Base-by-base conservation (phyloP, 148 eudicot species). In the Talinum fruticosum region DNA sequence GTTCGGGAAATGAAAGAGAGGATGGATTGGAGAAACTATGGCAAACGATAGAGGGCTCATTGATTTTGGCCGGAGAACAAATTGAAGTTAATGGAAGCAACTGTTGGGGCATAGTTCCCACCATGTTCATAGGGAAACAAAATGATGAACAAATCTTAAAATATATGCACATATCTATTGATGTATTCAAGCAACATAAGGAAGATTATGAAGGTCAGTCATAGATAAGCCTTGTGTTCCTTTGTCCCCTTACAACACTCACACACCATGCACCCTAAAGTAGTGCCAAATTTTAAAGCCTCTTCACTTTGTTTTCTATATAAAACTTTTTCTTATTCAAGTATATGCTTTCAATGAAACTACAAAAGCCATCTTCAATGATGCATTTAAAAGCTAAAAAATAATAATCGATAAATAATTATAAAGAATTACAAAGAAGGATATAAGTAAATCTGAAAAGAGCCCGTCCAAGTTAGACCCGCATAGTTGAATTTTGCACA, bases 251-350 rank as follows among this genome's bases (percentile, higher is more conserved):
- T 78, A 78, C 75, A 78, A 78, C 44, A 71, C 44, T 71, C 72
- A 59, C 75, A 78, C 75, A 21, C 66, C 45, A 72, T 64, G 76
- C 72, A 79, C 76, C 81, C 81, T 72, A 79, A 78, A 78, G 80
- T 70, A 23, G 68, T 78, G 66, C 74, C 67, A 45, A 28, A 33
- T n/a, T 32, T 67, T 66, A 21, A 32, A 4, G 41, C 57, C 14
- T 14, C 14, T 38, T 69, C 0, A 19, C 6, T 32, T 69, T n/a
- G 23, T 14, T 32, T 69, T 37, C 45, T 8, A 2, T 10, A 10
- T 69, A 8, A 8, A 16, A n/a, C n/a, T n/a, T 68, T 68, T 18
- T 4, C 8, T 13, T 23, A 29, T 0, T 41, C 47, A 64, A 28
- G 0, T 64, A 18, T 10, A 4, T 64, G 28, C 3, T 21, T 1